phyloP scores from a whole-genome alignment of 2,329 filamentous ascomycete species.

The Geosmithia morbida region DNA sequence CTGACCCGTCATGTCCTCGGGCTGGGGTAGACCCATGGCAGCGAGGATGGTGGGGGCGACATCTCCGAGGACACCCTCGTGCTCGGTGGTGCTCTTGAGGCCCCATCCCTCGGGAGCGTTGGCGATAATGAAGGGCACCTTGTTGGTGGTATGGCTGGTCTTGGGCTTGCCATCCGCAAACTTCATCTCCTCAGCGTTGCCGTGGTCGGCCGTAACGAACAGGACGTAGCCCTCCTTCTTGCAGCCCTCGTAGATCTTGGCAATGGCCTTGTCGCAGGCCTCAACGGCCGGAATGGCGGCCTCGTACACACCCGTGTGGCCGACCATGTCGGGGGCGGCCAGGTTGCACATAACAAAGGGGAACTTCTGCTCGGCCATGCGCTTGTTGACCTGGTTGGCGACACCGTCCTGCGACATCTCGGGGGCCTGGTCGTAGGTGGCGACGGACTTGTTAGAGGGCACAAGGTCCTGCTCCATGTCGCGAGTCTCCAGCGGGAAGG shows the following conservation, averaged over 20 bases:
- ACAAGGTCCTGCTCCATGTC: slow-evolving; percentile 71
- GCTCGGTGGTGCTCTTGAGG: slow-evolving; percentile 53
- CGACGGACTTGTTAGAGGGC: slow-evolving; percentile 74
- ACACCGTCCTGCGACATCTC: slow-evolving; percentile 92
- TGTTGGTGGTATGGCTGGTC: slow-evolving; percentile 73
- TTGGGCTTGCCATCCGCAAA: slow-evolving; percentile 66
- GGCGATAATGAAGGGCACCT: slow-evolving; percentile 95
- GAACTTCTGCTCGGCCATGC: slow-evolving; percentile 71
- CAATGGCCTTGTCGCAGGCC: slow-evolving; percentile 88
- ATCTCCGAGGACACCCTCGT: slow-evolving; percentile 77
- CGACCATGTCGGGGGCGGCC: slow-evolving; percentile 97
- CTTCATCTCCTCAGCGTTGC: slow-evolving; percentile 99
- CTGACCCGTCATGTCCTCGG: slow-evolving; percentile 80
- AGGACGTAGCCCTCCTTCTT: slow-evolving; percentile 87
- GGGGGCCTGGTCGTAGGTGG: slow-evolving; percentile 88
- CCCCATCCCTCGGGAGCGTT: slow-evolving; percentile 86
- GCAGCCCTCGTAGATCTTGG: slow-evolving; percentile 82
- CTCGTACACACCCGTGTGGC: slow-evolving; percentile 94
- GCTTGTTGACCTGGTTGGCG: slow-evolving; percentile 78
- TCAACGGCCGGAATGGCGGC: slow-evolving; percentile 74
- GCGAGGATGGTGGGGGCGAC: slow-evolving; percentile 89
- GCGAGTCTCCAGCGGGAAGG: slow-evolving; percentile 79
- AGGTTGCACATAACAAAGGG: slow-evolving; percentile 97
- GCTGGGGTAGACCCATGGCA: slow-evolving; percentile 81
- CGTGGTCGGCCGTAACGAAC: slow-evolving; percentile 93